Evolutionary conservation across 139 green algal genomes (phyloP), one percentile per base, ranked within the genome.

Genomic region (Chlorella sp.): DNA sequence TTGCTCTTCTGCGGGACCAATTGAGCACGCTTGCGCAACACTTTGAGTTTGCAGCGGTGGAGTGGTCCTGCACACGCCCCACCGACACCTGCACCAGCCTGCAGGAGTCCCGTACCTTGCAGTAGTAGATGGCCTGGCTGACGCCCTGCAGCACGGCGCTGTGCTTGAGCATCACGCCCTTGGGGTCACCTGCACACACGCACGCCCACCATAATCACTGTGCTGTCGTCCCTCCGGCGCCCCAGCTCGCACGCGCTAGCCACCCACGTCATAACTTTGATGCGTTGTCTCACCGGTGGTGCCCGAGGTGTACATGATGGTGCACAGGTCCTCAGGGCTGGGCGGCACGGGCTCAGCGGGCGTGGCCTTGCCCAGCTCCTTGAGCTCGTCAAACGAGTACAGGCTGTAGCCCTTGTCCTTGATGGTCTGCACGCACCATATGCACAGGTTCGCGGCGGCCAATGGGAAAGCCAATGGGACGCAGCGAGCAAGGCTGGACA

Each of bases 101-200:
- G n/a, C n/a, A n/a, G n/a, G n/a, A n/a, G n/a, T n/a, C n/a, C 10
- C 62, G 1, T 59, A 61, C 20, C 60, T 69, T 20, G 70, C 66
- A 76, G 73, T 82, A 85, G 29, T 32, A 27, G 30, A 73, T 35
- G 26, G 84, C 42, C 31, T 74, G 83, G 2, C 60, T 29, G 5
- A 93, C 72, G 17, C 81, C 80, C 1, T 81, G 67, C 24, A 94
- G 62, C 4, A 94, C 80, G 5, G 80, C 80, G 27, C 27, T 64
- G 80, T 97, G 92, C 10, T 74, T 90, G 2, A 97, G 60, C 80
- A 92, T 72, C 3, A 97, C 92, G n/a, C 92, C 92, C 86, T 96
- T 90, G 72, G 85, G 85, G 34, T 88, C 78, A 35, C 84, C 82
- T 78, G 77, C 10, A 49, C 62, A 69, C 62, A 69, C 30, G 14